Evolutionary conservation across 2,329 filamentous ascomycete species (phyloP).

Genomic region (Capronia coronata): DNA sequence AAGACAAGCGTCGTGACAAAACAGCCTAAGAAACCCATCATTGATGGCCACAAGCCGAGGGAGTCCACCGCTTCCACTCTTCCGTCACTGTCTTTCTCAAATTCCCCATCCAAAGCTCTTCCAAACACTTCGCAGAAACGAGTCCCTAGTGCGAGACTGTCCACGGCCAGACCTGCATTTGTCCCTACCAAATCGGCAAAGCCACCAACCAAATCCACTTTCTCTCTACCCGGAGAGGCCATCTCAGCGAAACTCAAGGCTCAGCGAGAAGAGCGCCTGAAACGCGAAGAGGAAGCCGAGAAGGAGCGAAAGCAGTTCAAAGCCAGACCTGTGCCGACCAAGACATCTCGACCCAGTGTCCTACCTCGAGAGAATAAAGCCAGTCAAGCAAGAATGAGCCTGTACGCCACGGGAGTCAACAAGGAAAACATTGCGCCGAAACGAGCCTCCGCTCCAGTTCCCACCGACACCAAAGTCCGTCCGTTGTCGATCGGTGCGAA

Average conservation of each 20-base stretch:
- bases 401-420: constrained; percentile 24
- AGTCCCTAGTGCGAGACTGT: constrained; percentile 34
- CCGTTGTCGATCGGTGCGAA: constrained; percentile 11
- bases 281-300: constrained; percentile 38
- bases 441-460: background rate
- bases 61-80: constrained; percentile 11
- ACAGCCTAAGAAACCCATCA: constrained; percentile 18
- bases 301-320: constrained; percentile 40
- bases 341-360: constrained; percentile 32
- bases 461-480: constrained; percentile 9
- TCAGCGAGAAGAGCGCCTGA: constrained; percentile 44
- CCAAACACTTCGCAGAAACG: constrained; percentile 36
- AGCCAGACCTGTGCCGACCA: constrained; percentile 39
- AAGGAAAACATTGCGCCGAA: constrained; percentile 26
- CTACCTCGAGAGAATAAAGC: constrained; percentile 41
- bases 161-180: constrained; percentile 45
- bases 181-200: constrained; percentile 47
- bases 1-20: constrained; percentile 13
- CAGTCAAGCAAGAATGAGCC: constrained; percentile 40
- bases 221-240: constrained; percentile 49
- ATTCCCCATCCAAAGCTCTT: constrained; percentile 24
- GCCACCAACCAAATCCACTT: constrained; percentile 45
- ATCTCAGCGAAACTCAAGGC: constrained; percentile 50
- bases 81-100: constrained; percentile 23
- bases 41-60: constrained; percentile 10